Evolutionary conservation across 176 grass and related monocot genomes (phyloP), one percentile per base, ranked within the genome.

Genomic region (Musa schizocarpa): DNA sequence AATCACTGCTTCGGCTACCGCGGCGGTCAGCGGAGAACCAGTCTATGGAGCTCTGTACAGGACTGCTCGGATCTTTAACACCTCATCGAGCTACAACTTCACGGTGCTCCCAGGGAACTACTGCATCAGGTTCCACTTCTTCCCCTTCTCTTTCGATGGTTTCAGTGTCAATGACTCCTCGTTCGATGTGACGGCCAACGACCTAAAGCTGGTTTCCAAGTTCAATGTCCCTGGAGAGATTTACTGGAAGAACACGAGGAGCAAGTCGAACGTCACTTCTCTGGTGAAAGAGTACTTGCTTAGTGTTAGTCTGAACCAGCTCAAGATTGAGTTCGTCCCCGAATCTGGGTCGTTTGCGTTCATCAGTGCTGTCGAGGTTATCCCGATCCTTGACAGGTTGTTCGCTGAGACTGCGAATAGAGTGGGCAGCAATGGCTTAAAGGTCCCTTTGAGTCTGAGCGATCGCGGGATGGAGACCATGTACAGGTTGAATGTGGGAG

Each of bases 401-500:
- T 65, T 80, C 57, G 24, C 5, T 8, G 22, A 53, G 23, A 54
- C 14, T 8, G 63, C 11, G 8, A 78, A 26, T 26, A 67, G 25
- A 68, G 76, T 78, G 13, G 76, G 76, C 11, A 29, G 56, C 74
- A 50, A 34, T 54, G 50, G 21, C 9, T 67, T 23, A 14, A 78
- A 65, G 62, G 13, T 63, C 52, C 2, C 50, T 24, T 52, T 43
- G 9, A 34, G 13, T 67, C 54, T 34, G 50, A 54, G 21, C 2
- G 76, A 68, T 54, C 49, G n/a, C 1, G 78, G 78, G 13, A 52
- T 80, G 27, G 78, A 80, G 34, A 80, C 78, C 23, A 80, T 80
- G 78, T 73, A 80, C 50, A 80, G 78, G 56, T 73, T 80, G 57
- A 80, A 80, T 73, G 78, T 80, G 12, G 78, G 78, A 72, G 78